These are phyloP conservation scores for Sarocladium brachiariae DNA, from an alignment of 2,329 filamentous ascomycete species.

Conservation along the genomic window DNA sequence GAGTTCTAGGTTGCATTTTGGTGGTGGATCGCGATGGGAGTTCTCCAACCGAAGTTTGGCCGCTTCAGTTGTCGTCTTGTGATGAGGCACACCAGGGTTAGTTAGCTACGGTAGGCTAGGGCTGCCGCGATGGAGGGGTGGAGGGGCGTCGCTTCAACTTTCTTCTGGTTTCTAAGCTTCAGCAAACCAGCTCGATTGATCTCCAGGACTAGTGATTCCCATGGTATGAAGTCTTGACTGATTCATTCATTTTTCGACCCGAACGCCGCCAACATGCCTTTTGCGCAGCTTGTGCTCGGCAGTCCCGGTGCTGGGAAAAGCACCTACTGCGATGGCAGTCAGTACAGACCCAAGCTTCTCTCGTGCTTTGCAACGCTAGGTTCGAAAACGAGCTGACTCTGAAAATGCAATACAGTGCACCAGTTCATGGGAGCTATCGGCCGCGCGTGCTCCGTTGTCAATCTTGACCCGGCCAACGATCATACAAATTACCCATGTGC, in stretches of 20 bases:
- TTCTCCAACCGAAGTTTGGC: conserved; percentile 5
- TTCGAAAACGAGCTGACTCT: background rate
- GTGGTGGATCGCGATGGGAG: conserved; percentile 9
- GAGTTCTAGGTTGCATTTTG: conserved; percentile 2
- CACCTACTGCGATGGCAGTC: conserved; percentile 94
- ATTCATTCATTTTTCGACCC: too few species aligned
- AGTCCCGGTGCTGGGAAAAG: conserved; percentile 94
- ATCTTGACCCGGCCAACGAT: conserved; percentile 96
- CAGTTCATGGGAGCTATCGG: conserved; percentile 97
- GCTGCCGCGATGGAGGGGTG: background rate
- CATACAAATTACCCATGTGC: conserved; percentile 82
- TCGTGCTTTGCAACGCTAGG: background rate
- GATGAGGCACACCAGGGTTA: background rate
- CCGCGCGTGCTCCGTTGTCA: conserved; percentile 88
- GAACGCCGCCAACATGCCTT: conserved; percentile 41
- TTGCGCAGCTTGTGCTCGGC: conserved; percentile 79
- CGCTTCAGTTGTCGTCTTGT: background rate
- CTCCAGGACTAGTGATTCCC: background rate
- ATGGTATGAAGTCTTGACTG: background rate
- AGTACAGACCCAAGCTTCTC: conserved; percentile 21
- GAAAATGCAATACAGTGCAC: conserved; percentile 58
- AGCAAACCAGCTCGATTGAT: background rate
- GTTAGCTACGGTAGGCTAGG: background rate
- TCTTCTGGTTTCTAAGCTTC: conserved; percentile 7
- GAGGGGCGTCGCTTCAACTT: conserved; percentile 2